Evolutionary conservation across 2,329 filamentous ascomycete species (phyloP).

Genomic region (Cladosporium sphaerospermum): DNA sequence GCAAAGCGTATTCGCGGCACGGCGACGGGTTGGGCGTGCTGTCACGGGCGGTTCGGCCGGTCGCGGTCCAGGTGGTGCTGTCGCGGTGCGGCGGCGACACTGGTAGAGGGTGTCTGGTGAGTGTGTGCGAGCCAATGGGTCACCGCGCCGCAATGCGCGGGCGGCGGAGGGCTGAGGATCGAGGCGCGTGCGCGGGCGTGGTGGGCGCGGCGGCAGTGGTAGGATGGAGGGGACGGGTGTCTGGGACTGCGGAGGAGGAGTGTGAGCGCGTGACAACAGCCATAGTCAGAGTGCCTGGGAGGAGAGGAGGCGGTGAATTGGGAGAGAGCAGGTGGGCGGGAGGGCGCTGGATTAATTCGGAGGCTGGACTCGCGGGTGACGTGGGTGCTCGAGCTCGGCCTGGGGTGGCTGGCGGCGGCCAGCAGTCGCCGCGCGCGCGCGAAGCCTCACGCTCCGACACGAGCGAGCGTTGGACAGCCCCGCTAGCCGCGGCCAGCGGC

Average conservation of each 20-base stretch:
- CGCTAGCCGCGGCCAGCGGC: not conserved
- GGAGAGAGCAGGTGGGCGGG: not conserved
- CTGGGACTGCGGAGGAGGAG: not conserved
- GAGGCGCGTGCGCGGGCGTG: not conserved
- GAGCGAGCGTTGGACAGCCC: too few relatives aligned
- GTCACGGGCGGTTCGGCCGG: conserved; percentile 1
- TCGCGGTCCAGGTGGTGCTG: not conserved
- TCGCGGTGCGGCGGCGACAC: not conserved
- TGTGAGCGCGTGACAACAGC: conserved; percentile 7
- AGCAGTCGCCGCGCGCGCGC: too few relatives aligned
- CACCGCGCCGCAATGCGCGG: conserved; percentile 11
- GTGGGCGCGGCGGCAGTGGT: not conserved
- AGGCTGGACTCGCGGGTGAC: conserved; percentile 5
- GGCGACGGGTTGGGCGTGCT: conserved; percentile 12
- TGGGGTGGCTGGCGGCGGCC: conserved; percentile 2
- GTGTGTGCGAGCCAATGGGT: conserved; percentile 6
- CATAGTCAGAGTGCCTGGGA: not conserved
- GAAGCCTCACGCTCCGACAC: too few relatives aligned
- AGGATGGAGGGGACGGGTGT: not conserved
- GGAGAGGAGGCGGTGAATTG: not conserved
- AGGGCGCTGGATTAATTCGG: not conserved
- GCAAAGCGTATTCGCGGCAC: conserved; percentile 39
- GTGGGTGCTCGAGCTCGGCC: not conserved
- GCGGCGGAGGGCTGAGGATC: not conserved
- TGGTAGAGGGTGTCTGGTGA: not conserved